Conservation (phyloP, 352 stramenopile species). For the Phytophthora hibernalis region DNA sequence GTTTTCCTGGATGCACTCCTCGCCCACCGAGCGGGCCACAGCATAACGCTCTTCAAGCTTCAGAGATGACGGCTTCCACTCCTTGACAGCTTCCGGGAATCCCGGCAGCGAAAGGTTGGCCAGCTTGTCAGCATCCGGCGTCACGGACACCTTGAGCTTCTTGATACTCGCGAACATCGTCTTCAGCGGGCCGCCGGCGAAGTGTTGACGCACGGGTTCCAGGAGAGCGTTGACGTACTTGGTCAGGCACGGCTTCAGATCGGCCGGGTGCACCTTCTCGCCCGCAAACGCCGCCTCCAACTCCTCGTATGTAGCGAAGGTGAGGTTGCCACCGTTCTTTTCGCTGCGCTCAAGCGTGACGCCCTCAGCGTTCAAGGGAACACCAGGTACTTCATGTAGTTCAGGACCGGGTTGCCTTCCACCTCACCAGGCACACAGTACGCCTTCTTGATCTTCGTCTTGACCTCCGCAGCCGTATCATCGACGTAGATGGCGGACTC, state of each 20-base stretch:
- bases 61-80: constrained; percentile 81
- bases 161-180: constrained; percentile 95
- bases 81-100: constrained; percentile 66
- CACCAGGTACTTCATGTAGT: constrained; percentile 97
- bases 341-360: constrained; percentile 84
- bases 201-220: constrained; percentile 97
- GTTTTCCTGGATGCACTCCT: constrained; percentile 94
- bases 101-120: constrained; percentile 66
- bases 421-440: constrained; percentile 95
- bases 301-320: constrained; percentile 91
- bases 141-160: constrained; percentile 79
- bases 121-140: constrained; percentile 77
- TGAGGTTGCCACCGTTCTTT: constrained; percentile 85
- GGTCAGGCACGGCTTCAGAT: constrained; percentile 95
- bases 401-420: constrained; percentile 94
- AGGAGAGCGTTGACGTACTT: constrained; percentile 95
- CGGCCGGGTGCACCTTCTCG: constrained; percentile 95
- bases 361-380: constrained; percentile 84
- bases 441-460: constrained; percentile 99
- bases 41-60: constrained; percentile 85
- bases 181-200: constrained; percentile 94
- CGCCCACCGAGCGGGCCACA: constrained; percentile 85
- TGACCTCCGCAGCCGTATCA: constrained; percentile 94
- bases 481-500: constrained; percentile 99
- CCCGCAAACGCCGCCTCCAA: constrained; percentile 93